Evolutionary conservation across 257 asterid species (phyloP).

Genomic region (Solanum appendiculatum): DNA sequence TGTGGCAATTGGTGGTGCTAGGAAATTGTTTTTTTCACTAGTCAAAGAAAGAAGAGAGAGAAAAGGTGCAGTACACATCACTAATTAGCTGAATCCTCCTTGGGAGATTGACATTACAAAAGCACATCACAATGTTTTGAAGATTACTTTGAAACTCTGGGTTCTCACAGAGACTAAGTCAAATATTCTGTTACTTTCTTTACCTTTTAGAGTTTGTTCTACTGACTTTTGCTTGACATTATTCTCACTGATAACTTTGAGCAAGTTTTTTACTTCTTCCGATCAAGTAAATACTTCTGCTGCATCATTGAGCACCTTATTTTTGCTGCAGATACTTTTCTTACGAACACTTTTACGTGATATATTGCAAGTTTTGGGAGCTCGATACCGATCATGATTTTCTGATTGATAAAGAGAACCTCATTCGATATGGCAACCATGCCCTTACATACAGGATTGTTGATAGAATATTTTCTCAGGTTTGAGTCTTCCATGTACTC

Average conservation of each 20-base stretch:
- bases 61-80: background rate
- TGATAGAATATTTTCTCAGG: conserved; percentile 99
- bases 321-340: conserved; percentile 82
- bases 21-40: background rate
- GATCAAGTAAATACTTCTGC: background rate
- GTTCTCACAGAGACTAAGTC: background rate
- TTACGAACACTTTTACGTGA: conserved; percentile 97
- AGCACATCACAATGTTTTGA: background rate
- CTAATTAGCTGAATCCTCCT: background rate
- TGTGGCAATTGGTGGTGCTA: background rate
- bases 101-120: background rate
- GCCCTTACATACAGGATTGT: conserved; percentile 99
- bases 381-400: conserved; percentile 98
- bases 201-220: background rate
- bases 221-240: background rate
- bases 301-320: background rate
- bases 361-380: conserved; percentile 99
- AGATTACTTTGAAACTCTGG: background rate
- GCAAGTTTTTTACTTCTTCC: background rate
- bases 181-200: background rate
- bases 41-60: background rate
- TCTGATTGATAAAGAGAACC: conserved; percentile 93
- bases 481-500: conserved; percentile 24
- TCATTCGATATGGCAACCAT: conserved; percentile 97
- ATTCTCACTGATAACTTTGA: background rate